Percentiles rank a stretch among this genome's conserved stretches.
Evolutionary conservation across 148 eudicot species (phyloP).

Genomic region (Cornus controversa): DNA sequence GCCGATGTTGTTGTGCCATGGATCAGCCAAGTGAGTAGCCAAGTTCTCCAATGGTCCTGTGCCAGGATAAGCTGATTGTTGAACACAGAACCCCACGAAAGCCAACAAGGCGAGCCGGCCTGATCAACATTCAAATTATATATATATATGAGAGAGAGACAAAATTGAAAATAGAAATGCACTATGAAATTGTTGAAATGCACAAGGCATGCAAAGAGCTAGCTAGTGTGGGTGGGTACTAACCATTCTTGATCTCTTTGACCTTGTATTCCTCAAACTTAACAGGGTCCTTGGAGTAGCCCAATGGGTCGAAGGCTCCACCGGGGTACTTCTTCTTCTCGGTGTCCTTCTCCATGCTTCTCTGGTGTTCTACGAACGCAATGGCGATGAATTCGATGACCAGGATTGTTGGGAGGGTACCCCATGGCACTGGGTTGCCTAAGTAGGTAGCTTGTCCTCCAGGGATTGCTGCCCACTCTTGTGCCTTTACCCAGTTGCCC

Average conservation of each 20-base stretch:
- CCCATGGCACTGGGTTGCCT: conserved; percentile 99
- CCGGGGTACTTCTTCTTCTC: conserved; percentile 98
- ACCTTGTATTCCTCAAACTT: conserved; percentile 82
- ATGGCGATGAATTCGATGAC: conserved; percentile 85
- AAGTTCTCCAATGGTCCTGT: conserved; percentile 97
- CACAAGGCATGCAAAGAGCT: not conserved
- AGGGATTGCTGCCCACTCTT: conserved; percentile 97
- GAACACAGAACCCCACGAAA: conserved; percentile 87
- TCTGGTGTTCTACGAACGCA: conserved; percentile 86
- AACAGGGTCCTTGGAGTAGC: conserved; percentile 91
- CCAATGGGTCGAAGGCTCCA: conserved; percentile 95
- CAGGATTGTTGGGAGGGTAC: conserved; percentile 83
- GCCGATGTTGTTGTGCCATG: conserved; percentile 99
- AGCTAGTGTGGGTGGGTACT: not conserved
- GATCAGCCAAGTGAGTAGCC: conserved; percentile 99
- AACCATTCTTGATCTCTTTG: conserved; percentile 96
- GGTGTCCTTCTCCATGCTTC: conserved; percentile 88
- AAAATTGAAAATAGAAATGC: no score
- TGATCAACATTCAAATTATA: conserved; percentile 8
- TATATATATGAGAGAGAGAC: not conserved
- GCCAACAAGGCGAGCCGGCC: conserved; percentile 94
- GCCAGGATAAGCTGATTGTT: conserved; percentile 96
- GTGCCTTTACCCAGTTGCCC: conserved; percentile 99
- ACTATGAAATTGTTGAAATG: not conserved
- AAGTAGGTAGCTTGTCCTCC: conserved; percentile 95